Evolutionary conservation across 176 grass and related monocot genomes (phyloP).

Genomic region (Oryza rufipogon): DNA sequence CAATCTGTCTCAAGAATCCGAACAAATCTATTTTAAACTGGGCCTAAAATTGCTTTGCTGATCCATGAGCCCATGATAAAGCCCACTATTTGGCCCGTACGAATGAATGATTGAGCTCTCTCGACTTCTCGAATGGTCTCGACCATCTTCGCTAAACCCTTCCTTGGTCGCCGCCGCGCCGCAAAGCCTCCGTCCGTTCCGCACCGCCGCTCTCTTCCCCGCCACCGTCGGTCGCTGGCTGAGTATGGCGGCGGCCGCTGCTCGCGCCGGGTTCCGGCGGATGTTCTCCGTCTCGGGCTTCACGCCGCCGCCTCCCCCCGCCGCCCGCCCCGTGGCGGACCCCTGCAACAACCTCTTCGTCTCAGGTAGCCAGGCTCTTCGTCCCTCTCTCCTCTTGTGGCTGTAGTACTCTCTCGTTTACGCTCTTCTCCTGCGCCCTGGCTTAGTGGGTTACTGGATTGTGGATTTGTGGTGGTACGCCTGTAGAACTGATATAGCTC

Average conservation of each 20-base stretch:
- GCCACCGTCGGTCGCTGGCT: not conserved
- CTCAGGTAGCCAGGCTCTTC: slow-evolving; percentile 47
- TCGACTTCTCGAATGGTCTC: too few species aligned
- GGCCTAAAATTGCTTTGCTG: not conserved
- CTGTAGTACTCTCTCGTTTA: not conserved
- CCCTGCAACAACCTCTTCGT: slow-evolving; percentile 85
- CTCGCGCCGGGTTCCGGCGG: slow-evolving; percentile 57
- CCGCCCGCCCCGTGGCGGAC: slow-evolving; percentile 48
- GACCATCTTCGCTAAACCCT: not conserved
- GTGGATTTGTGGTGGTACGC: not conserved
- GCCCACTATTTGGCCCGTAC: not conserved
- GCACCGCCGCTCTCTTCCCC: slow-evolving; percentile 21
- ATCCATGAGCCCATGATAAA: not conserved
- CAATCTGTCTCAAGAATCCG: too few species aligned
- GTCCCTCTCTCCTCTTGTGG: not conserved
- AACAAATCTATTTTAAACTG: too few species aligned
- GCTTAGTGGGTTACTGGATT: not conserved
- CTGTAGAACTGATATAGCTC: not conserved
- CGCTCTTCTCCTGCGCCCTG: not conserved
- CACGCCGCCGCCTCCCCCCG: slow-evolving; percentile 44
- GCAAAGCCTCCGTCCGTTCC: slow-evolving; percentile 17
- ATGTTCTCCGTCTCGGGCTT: slow-evolving; percentile 70
- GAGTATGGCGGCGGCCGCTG: slow-evolving; percentile 43
- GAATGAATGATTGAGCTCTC: not conserved
- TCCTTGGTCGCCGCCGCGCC: not conserved